phyloP scores from a whole-genome alignment of 495 filamentous ascomycete species.

The Lepraria neglecta region DNA sequence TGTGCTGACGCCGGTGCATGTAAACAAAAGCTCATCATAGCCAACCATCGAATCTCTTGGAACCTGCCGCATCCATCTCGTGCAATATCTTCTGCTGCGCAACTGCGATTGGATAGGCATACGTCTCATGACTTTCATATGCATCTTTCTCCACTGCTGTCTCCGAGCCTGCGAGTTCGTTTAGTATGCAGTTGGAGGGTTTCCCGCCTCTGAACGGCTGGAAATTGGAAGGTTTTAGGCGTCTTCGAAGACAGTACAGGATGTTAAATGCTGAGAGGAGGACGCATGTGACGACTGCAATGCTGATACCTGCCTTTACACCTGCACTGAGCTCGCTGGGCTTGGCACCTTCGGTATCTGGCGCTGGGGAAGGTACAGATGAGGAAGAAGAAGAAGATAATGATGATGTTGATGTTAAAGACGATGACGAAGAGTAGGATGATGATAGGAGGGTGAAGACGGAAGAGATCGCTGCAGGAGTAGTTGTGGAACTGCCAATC shows the following conservation, averaged over 20 bases:
- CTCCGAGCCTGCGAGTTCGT: background rate
- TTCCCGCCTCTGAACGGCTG: background rate
- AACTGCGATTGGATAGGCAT: background rate
- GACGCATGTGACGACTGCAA: background rate
- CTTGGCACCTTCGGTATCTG: background rate
- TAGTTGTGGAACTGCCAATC: no score
- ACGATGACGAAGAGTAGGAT: no score
- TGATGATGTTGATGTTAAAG: no score
- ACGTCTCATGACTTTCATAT: background rate
- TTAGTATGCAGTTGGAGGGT: no score
- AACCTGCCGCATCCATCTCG: background rate
- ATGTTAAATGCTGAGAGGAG: background rate
- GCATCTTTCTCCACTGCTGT: slow-evolving; percentile 5
- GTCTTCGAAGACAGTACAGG: slow-evolving; percentile 4
- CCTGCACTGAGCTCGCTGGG: background rate
- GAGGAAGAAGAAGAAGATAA: background rate
- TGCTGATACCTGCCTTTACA: background rate
- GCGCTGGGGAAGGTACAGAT: background rate
- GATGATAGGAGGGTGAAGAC: no score
- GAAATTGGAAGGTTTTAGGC: background rate
- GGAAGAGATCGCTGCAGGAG: no score
- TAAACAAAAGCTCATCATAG: no score
- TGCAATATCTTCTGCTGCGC: background rate
- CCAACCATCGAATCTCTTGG: background rate
- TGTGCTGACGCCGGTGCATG: no score